Evolutionary conservation across 495 filamentous ascomycete genomes (phyloP).

Genomic region (Pyronema domesticum): DNA sequence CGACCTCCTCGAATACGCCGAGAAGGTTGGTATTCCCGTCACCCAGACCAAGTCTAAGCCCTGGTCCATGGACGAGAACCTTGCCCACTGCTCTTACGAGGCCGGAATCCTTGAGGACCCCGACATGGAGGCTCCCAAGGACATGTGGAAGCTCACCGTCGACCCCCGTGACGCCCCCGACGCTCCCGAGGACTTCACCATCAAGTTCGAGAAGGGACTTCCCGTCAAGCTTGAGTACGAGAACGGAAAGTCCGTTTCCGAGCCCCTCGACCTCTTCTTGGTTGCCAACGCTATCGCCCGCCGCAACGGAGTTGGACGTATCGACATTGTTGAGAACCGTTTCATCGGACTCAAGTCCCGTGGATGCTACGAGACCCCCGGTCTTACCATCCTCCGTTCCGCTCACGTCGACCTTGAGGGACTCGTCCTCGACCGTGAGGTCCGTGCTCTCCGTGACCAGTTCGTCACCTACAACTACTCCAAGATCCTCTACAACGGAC

Average conservation of each 20-base stretch:
- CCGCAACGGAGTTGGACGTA: slow-evolving; percentile 62
- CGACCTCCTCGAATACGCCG: slow-evolving; percentile 77
- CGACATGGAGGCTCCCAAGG: slow-evolving; percentile 44
- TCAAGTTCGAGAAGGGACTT: slow-evolving; percentile 72
- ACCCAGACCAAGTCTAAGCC: slow-evolving; percentile 74
- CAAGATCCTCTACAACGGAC: slow-evolving; percentile 61
- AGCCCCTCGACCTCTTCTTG: slow-evolving; percentile 62
- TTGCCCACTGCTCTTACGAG: slow-evolving; percentile 84
- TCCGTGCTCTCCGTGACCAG: slow-evolving; percentile 70
- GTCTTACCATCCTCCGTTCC: slow-evolving; percentile 51
- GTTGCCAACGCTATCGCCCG: slow-evolving; percentile 61
- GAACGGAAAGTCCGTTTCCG: slow-evolving; percentile 49
- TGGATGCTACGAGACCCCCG: slow-evolving; percentile 78
- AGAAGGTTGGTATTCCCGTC: slow-evolving; percentile 61
- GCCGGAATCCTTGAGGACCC: slow-evolving; percentile 62
- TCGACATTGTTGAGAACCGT: slow-evolving; percentile 85
- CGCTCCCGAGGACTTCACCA: slow-evolving; percentile 54
- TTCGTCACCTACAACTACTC: slow-evolving; percentile 62
- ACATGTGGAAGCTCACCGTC: slow-evolving; percentile 74
- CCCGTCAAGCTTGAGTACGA: slow-evolving; percentile 52
- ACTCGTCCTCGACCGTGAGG: slow-evolving; percentile 66
- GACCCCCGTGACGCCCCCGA: slow-evolving; percentile 63
- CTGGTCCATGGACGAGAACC: slow-evolving; percentile 76
- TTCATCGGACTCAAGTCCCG: slow-evolving; percentile 73
- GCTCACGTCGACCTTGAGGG: slow-evolving; percentile 75